These are phyloP conservation scores for Coniochaeta sp. DNA, from an alignment of 2,329 filamentous ascomycete species.

Conservation along the genomic window DNA sequence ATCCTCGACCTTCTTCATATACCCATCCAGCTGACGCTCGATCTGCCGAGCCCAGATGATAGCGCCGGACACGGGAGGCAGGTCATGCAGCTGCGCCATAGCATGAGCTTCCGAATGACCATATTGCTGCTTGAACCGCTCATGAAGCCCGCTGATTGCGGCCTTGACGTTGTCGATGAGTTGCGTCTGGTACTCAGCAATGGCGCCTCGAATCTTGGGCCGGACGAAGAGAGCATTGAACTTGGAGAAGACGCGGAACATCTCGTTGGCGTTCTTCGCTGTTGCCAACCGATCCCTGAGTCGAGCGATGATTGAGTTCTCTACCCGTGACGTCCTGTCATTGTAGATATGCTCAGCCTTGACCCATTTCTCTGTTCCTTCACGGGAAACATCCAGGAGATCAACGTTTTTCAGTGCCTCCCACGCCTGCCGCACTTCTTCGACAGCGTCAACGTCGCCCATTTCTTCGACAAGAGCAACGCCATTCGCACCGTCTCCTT, in stretches of 20 bases:
- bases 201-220: conserved; percentile 97
- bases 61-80: conserved; percentile 94
- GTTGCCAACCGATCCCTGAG: conserved; percentile 88
- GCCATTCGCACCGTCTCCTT: conserved; percentile 47
- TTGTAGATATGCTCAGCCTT: conserved; percentile 95
- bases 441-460: conserved; percentile 92
- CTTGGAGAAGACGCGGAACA: conserved; percentile 99
- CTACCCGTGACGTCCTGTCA: conserved; percentile 90
- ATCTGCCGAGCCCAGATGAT: conserved; percentile 98
- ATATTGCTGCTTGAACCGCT: conserved; percentile 98
- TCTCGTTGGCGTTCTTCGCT: conserved; percentile 96
- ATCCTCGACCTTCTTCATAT: conserved; percentile 99
- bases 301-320: conserved; percentile 97
- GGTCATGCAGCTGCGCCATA: conserved; percentile 94
- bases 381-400: conserved; percentile 81
- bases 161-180: conserved; percentile 97
- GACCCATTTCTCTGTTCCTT: conserved; percentile 88
- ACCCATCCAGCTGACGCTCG: conserved; percentile 87
- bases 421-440: conserved; percentile 93
- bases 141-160: conserved; percentile 86
- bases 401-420: conserved; percentile 92
- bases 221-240: conserved; percentile 98
- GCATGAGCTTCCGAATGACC: conserved; percentile 95
- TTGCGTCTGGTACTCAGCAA: conserved; percentile 96
- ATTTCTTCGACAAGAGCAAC: conserved; percentile 83